Conservation (phyloP, 768 basidiomycete species). For the Phallus indusiatus region DNA sequence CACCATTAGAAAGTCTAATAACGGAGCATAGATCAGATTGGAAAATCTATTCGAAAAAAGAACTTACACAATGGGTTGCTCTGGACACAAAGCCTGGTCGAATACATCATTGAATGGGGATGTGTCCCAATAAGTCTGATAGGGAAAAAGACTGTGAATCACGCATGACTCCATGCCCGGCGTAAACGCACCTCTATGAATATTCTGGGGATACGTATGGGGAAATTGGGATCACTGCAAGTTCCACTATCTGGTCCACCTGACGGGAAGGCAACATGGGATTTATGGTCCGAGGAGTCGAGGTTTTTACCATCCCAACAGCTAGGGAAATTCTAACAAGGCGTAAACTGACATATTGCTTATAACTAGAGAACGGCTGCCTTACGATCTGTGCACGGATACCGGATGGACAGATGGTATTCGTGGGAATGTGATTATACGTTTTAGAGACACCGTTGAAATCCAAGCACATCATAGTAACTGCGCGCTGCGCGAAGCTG, state of each 20-base stretch:
- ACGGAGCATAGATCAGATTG: neutral
- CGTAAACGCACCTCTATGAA: slow-evolving; percentile 27
- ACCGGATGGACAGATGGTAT: slow-evolving; percentile 18
- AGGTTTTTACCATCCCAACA: slow-evolving; percentile 33
- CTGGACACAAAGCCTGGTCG: slow-evolving; percentile 30
- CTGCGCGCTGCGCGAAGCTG: slow-evolving; percentile 26
- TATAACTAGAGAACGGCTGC: neutral
- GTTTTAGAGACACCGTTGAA: slow-evolving; percentile 21
- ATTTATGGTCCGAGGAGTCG: slow-evolving; percentile 29
- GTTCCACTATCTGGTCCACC: slow-evolving; percentile 31
- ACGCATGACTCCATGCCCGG: neutral
- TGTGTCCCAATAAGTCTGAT: slow-evolving; percentile 34
- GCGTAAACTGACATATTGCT: neutral
- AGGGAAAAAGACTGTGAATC: too few relatives aligned
- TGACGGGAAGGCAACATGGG: slow-evolving; percentile 32
- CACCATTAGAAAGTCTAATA: slow-evolving; percentile 37
- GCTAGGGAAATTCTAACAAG: slow-evolving; percentile 28
- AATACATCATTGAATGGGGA: slow-evolving; percentile 22
- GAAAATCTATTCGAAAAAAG: neutral
- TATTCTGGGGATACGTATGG: slow-evolving; percentile 35
- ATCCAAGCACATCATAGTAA: slow-evolving; percentile 37
- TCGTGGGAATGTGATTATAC: slow-evolving; percentile 15
- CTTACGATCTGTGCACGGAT: slow-evolving; percentile 24
- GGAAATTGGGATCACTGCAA: slow-evolving; percentile 37
- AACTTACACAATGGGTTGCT: slow-evolving; percentile 41